Percentiles rank a stretch among this genome's conserved stretches.
These are phyloP conservation scores for Ogataea populi-albae DNA, from an alignment of 805 yeast genomes.

Conservation along the genomic window DNA sequence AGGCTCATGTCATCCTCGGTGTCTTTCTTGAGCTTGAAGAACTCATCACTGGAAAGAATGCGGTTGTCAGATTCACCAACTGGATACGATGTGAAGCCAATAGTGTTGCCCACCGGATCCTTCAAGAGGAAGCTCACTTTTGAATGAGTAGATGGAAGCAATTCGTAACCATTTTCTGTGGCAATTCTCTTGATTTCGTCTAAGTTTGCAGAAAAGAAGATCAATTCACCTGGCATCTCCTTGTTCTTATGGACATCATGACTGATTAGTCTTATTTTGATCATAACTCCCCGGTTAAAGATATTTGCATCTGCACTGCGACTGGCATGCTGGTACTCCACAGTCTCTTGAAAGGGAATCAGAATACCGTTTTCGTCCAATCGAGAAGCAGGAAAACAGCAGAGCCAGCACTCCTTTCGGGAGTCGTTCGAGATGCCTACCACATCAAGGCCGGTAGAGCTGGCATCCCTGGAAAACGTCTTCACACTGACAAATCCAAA, in stretches of 20 bases:
- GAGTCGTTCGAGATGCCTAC: slow-evolving; percentile 66
- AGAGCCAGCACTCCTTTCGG: slow-evolving; percentile 68
- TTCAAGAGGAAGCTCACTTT: slow-evolving; percentile 34
- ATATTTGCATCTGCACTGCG: slow-evolving; percentile 6
- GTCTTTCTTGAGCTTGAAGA: slow-evolving; percentile 5
- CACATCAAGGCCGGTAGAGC: slow-evolving; percentile 31
- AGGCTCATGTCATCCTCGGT: slow-evolving; percentile 4
- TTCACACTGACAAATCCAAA: slow-evolving; percentile 63
- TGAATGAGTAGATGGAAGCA: slow-evolving; percentile 15
- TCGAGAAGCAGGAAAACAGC: slow-evolving; percentile 52
- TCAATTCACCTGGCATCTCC: slow-evolving; percentile 35
- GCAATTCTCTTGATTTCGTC: slow-evolving; percentile 24
- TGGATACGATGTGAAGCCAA: slow-evolving; percentile 52
- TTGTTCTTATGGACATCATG: slow-evolving; percentile 35
- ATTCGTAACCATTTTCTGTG: slow-evolving; percentile 15
- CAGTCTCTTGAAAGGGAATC: slow-evolving; percentile 38
- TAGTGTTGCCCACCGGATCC: slow-evolving; percentile 65
- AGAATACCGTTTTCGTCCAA: slow-evolving; percentile 16
- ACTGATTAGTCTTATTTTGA: slow-evolving; percentile 44
- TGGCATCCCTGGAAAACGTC: slow-evolving; percentile 54
- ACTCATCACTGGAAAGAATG: slow-evolving; percentile 6
- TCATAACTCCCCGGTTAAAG: slow-evolving; percentile 40
- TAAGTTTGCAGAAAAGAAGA: slow-evolving; percentile 42
- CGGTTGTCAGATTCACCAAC: slow-evolving; percentile 35
- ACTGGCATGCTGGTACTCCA: slow-evolving; percentile 25